Percentiles rank a stretch among this genome's conserved stretches.
These are phyloP conservation scores for Xylariaceae sp. DNA, from an alignment of 2,329 filamentous ascomycete species.

Conservation along the genomic window DNA sequence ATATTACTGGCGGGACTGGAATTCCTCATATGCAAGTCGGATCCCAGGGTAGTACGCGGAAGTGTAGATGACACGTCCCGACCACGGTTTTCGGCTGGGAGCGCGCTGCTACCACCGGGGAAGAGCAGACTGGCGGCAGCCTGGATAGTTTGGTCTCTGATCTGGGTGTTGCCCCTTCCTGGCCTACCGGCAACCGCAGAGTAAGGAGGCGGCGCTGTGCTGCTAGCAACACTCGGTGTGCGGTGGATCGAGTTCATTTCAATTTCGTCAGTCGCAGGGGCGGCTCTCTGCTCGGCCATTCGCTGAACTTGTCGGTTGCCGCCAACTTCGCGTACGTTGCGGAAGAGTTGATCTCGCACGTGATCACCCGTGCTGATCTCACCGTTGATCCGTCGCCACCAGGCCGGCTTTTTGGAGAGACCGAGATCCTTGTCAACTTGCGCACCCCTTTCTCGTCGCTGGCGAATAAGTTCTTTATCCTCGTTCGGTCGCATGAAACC, in stretches of 20 bases:
- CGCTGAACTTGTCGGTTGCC: conserved; percentile 39
- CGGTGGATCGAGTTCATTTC: conserved; percentile 39
- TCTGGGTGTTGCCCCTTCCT: conserved; percentile 41
- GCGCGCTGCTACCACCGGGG: conserved; percentile 33
- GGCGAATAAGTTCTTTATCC: conserved; percentile 60
- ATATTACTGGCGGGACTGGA: conserved; percentile 43
- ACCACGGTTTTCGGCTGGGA: conserved; percentile 26
- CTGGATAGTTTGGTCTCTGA: conserved; percentile 41
- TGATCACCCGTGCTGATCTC: conserved; percentile 35
- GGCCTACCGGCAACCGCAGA: conserved; percentile 37
- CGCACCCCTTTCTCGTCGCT: conserved; percentile 53
- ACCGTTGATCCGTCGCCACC: conserved; percentile 56
- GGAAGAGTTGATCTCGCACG: conserved; percentile 49
- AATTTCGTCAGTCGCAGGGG: conserved; percentile 31
- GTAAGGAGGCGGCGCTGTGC: conserved; percentile 29
- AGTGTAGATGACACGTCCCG: conserved; percentile 13
- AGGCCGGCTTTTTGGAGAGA: conserved; percentile 55
- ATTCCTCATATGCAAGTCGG: conserved; percentile 37
- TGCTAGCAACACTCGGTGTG: conserved; percentile 25
- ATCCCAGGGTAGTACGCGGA: conserved; percentile 19
- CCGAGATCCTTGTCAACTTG: conserved; percentile 57
- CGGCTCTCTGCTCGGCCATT: conserved; percentile 36
- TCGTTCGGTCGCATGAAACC: conserved; percentile 65
- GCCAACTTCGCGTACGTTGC: conserved; percentile 52
- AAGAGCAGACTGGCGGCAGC: conserved; percentile 45